phyloP scores from a whole-genome alignment of 345 rosid species.

The Gossypium herbaceum region DNA sequence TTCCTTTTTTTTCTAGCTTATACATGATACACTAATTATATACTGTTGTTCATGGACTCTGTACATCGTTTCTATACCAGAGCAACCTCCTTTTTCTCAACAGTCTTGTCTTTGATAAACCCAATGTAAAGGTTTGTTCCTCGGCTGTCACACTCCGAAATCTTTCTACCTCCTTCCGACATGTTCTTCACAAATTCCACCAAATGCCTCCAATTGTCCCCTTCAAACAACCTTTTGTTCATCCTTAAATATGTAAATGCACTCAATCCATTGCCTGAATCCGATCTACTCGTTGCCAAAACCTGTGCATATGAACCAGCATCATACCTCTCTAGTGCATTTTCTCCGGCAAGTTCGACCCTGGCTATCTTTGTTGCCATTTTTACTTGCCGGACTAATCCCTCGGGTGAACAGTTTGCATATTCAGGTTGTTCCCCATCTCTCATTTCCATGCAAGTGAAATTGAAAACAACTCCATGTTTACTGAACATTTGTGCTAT shows the following conservation, averaged over 20 bases:
- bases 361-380: constrained; percentile 56
- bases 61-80: constrained; percentile 31
- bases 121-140: constrained; percentile 65
- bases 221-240: constrained; percentile 86
- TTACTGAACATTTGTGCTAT: constrained; percentile 69
- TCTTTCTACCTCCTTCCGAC: constrained; percentile 62
- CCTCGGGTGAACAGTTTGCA: constrained; percentile 89
- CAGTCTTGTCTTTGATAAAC: constrained; percentile 40
- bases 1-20: not conserved
- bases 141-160: constrained; percentile 48
- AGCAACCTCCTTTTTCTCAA: constrained; percentile 37
- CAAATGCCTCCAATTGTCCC: constrained; percentile 68
- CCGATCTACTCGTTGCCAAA: constrained; percentile 67
- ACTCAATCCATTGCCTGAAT: constrained; percentile 64
- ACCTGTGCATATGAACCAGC: constrained; percentile 66
- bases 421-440: constrained; percentile 65
- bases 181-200: constrained; percentile 79
- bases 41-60: constrained; percentile 4
- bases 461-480: constrained; percentile 66
- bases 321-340: constrained; percentile 87
- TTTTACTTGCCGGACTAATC: constrained; percentile 81
- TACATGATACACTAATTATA: constrained; percentile 12
- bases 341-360: constrained; percentile 81
- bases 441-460: constrained; percentile 98
- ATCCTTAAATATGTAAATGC: constrained; percentile 87